Evolutionary conservation across 805 yeast species (phyloP).

Genomic region (Cyberlindnera americana): DNA sequence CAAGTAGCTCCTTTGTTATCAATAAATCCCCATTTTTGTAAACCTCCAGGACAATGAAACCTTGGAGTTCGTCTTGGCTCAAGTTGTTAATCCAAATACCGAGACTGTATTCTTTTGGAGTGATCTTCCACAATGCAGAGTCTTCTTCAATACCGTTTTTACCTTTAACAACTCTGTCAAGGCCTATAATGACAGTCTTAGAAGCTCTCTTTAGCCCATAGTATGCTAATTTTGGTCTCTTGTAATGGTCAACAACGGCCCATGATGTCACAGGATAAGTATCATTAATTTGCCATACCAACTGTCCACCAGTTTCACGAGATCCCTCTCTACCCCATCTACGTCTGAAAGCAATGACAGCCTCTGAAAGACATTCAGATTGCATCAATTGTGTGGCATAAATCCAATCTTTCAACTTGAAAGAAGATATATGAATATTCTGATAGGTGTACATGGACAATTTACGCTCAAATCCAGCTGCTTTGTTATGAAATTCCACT

Average conservation of each 20-base stretch:
- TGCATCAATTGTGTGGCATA: slow-evolving; percentile 54
- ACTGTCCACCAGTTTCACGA: slow-evolving; percentile 41
- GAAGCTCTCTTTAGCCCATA: slow-evolving; percentile 44
- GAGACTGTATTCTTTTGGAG: slow-evolving; percentile 7
- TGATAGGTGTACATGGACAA: slow-evolving; percentile 44
- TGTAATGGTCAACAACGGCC: slow-evolving; percentile 42
- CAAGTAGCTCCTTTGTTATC: background rate
- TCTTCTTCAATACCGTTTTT: slow-evolving; percentile 15
- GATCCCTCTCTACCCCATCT: slow-evolving; percentile 38
- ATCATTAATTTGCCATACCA: slow-evolving; percentile 54
- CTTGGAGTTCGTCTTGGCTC: slow-evolving; percentile 1
- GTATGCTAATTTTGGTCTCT: slow-evolving; percentile 43
- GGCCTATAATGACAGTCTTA: slow-evolving; percentile 24
- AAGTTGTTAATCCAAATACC: slow-evolving; percentile 17
- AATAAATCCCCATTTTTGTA: slow-evolving; percentile 4
- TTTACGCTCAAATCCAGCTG: slow-evolving; percentile 44
- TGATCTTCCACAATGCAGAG: slow-evolving; percentile 8
- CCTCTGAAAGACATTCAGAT: slow-evolving; percentile 45
- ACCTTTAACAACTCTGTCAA: slow-evolving; percentile 10
- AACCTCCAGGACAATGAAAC: slow-evolving; percentile 5
- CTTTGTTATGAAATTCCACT: slow-evolving; percentile 47
- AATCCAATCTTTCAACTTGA: slow-evolving; percentile 41
- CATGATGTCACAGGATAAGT: slow-evolving; percentile 54
- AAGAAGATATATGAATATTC: slow-evolving; percentile 35
- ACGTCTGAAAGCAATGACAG: slow-evolving; percentile 45